Percentiles rank a stretch among this genome's conserved stretches.
phyloP scores from a whole-genome alignment of 2,329 filamentous ascomycete genomes.

The Purpureocillium takamizusanense region DNA sequence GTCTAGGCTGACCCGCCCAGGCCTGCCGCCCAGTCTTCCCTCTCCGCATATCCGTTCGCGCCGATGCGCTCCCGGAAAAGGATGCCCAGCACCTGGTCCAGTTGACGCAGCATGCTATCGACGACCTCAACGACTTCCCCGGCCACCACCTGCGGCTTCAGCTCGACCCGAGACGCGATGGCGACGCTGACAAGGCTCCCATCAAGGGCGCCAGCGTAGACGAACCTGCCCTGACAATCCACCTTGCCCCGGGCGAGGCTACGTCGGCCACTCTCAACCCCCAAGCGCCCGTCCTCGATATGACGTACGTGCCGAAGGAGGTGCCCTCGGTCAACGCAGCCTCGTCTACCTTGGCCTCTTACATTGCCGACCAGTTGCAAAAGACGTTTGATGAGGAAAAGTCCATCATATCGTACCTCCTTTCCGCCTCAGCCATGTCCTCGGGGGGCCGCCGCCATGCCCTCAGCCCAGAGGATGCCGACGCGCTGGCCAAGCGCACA shows the following conservation, averaged over 20 bases:
- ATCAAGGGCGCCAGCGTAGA: constrained; percentile 25
- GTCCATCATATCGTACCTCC: constrained; percentile 68
- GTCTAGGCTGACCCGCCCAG: constrained; percentile 34
- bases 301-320: constrained; percentile 65
- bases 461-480: constrained; percentile 40
- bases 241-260: constrained; percentile 55
- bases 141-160: constrained; percentile 64
- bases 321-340: constrained; percentile 58
- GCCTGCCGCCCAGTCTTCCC: constrained; percentile 84
- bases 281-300: constrained; percentile 62
- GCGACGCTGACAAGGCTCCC: neutral
- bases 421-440: constrained; percentile 50
- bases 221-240: constrained; percentile 58
- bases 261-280: constrained; percentile 57
- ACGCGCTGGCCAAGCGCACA: constrained; percentile 58
- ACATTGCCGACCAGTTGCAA: constrained; percentile 70
- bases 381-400: constrained; percentile 81
- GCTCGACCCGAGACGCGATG: constrained; percentile 16
- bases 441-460: constrained; percentile 35
- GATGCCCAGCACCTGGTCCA: constrained; percentile 68
- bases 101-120: constrained; percentile 76
- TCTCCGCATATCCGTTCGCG: constrained; percentile 69
- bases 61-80: constrained; percentile 52
- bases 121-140: constrained; percentile 79
- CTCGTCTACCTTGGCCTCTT: constrained; percentile 65